Evolutionary conservation across 768 basidiomycete genomes (phyloP), one percentile per base, ranked within the genome.

Genomic region (Pulveroboletus sp.): DNA sequence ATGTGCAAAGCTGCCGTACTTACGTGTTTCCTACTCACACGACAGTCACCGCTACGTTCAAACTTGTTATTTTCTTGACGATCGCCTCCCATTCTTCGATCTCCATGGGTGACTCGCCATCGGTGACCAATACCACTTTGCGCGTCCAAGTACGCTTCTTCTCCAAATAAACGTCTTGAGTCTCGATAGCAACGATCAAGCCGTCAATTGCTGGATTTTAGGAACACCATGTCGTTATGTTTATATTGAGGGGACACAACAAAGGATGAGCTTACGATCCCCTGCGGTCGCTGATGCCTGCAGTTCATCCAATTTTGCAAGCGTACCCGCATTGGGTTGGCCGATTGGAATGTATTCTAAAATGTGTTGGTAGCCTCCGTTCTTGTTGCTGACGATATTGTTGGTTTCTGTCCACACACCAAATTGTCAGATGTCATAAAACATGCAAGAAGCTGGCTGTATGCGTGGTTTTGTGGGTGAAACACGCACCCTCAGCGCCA

Each of bases 101-200:
- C 58, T 88, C 83, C 47, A 88, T 80, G 4, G 80, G 81, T 32
- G 74, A 80, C 68, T 88, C 83, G 56, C 86, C 94, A 59, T 98
- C 92, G 0, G 95, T 98, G 17, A 97, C 65, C 14, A 97, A 59
- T 32, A 87, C 75, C 3, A 95, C 73, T 69, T 87, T 94, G 44
- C 90, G 80, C 2, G 87, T 88, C 91, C 91, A 95, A 1, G 84
- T 81, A 58, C 79, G 81, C 68, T 91, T 97, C 19, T 69, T 80
- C 25, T 64, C 74, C 31, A 94, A 74, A 59, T 89, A 80, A 1
- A 68, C 59, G 29, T 78, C 75, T 59, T 97, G 86, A 3, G 88
- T 86, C 65, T 95, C 85, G 43, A 92, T 77, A 3, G 78, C 90
- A 9, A 97, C 91, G 52, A 97, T 85, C 25, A 97, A 67, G 6